Conservation (phyloP, 768 basidiomycete species). For the Mycena filopes region DNA sequence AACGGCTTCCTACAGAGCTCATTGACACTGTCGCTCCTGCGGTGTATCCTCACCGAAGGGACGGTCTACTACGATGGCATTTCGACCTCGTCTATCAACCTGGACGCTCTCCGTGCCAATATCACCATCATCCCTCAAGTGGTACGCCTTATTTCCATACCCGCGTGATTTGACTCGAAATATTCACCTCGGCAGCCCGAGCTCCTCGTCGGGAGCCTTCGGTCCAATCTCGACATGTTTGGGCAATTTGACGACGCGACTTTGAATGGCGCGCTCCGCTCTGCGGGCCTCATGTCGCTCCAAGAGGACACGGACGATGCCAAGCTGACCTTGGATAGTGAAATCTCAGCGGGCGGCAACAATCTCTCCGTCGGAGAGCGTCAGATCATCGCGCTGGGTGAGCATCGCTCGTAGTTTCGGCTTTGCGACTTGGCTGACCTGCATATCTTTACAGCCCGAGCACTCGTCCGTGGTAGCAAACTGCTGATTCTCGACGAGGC, state of each 20-base stretch:
- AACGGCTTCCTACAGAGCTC: not conserved
- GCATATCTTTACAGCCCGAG: not conserved
- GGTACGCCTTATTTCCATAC: constrained; percentile 40
- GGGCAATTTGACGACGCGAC: constrained; percentile 53
- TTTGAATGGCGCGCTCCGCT: constrained; percentile 46
- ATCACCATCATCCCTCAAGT: constrained; percentile 70
- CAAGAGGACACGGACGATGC: constrained; percentile 46
- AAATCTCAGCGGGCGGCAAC: constrained; percentile 39
- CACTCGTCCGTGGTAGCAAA: constrained; percentile 32
- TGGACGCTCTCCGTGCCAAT: constrained; percentile 63
- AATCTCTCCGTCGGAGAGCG: constrained; percentile 55
- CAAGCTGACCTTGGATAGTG: constrained; percentile 42
- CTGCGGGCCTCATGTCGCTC: constrained; percentile 46
- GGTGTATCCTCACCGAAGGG: constrained; percentile 68
- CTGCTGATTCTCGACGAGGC: constrained; percentile 35
- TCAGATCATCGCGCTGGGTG: constrained; percentile 56
- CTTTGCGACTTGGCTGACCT: not conserved
- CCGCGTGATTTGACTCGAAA: too few relatives aligned
- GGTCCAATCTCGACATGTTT: constrained; percentile 60
- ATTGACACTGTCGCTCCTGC: constrained; percentile 39
- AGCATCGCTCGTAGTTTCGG: constrained; percentile 34
- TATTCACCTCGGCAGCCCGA: constrained; percentile 38
- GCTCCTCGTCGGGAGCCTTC: constrained; percentile 53
- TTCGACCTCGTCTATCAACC: constrained; percentile 57
- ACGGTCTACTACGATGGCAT: constrained; percentile 67